Evolutionary conservation across 257 asterid species (phyloP), one percentile per base, ranked within the genome.

Genomic region (Coffea eugenioides): DNA sequence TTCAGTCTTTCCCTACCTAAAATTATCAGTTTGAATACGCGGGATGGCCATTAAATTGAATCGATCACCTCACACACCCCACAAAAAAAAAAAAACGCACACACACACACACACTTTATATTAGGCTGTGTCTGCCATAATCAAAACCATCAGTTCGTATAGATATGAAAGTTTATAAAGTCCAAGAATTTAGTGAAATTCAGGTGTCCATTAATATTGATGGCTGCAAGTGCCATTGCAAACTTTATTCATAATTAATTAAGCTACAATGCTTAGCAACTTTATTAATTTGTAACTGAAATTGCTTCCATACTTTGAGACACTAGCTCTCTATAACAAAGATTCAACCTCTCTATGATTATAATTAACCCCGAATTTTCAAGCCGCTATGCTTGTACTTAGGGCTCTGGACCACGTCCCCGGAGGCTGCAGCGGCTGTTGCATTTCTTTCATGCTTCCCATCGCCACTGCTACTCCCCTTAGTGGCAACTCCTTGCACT

Each of bases 361-460:
- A 52, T 31, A 73, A 51, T 62, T 18, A 62, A 31, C 57, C 69
- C 8, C 6, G 73, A 69, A 77, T 20, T 11, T 77, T 39, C 21
- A 65, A 66, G 74, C 79, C 62, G 21, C 75, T 75, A 25, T 39
- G 66, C 67, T 27, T 68, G 49, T 75, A 59, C 68, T 75, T 81
- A 61, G 81, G 68, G n/a, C 76, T 46, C 3, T 61, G 77, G 77
- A 57, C 77, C 49, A 48, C 77, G 18, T 57, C 78, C 45, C n/a
- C 54, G 4, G 25, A 21, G 45, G 71, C 71, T 57, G 25, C 52
- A 14, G 81, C 52, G 8, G 81, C 70, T 1, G 54, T 68, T 6
- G 69, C 13, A 0, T 6, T 70, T 57, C 43, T 59, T 62, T 73
- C 69, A 21, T 46, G 66, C 71, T 80, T 75, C 20, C 61, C 69